Evolutionary conservation across 768 basidiomycete genomes (phyloP).

Genomic region (Suillus fuscotomentosus): DNA sequence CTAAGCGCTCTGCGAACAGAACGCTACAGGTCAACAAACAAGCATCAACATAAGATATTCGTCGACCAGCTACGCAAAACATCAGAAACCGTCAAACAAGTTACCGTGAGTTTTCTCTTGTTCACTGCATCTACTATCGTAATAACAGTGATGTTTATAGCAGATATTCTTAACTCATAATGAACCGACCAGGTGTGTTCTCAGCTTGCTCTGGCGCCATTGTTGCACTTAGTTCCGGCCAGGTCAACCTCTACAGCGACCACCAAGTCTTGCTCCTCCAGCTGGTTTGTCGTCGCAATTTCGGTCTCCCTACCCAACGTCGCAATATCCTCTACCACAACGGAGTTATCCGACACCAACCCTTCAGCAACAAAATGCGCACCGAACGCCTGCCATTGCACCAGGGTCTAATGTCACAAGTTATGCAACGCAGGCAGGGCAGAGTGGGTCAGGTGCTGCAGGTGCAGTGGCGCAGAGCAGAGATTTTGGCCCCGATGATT

Average conservation of each 20-base stretch:
- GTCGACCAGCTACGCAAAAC: constrained; percentile 15
- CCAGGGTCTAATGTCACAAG: constrained; percentile 48
- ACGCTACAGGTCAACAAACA: constrained; percentile 18
- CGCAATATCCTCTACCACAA: constrained; percentile 31
- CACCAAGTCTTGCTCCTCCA: constrained; percentile 69
- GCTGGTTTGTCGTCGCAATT: constrained; percentile 63
- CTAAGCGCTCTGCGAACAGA: background rate
- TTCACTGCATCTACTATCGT: background rate
- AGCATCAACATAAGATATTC: constrained; percentile 23
- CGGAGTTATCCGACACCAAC: constrained; percentile 37
- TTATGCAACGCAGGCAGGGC: constrained; percentile 80
- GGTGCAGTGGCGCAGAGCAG: constrained; percentile 13
- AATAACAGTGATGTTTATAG: background rate
- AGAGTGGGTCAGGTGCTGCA: constrained; percentile 33
- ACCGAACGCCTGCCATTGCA: constrained; percentile 51
- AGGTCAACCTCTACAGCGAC: constrained; percentile 84
- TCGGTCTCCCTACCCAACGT: constrained; percentile 48
- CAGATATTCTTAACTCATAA: constrained; percentile 19
- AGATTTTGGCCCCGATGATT: constrained; percentile 82
- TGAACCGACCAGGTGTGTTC: constrained; percentile 62
- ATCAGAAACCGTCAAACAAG: constrained; percentile 11
- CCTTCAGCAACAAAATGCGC: constrained; percentile 53
- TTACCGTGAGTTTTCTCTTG: constrained; percentile 8
- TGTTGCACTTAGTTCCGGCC: constrained; percentile 22
- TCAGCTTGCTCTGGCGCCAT: constrained; percentile 12